Base-by-base conservation (phyloP, 768 basidiomycete species). In the Galerina sulciceps region DNA sequence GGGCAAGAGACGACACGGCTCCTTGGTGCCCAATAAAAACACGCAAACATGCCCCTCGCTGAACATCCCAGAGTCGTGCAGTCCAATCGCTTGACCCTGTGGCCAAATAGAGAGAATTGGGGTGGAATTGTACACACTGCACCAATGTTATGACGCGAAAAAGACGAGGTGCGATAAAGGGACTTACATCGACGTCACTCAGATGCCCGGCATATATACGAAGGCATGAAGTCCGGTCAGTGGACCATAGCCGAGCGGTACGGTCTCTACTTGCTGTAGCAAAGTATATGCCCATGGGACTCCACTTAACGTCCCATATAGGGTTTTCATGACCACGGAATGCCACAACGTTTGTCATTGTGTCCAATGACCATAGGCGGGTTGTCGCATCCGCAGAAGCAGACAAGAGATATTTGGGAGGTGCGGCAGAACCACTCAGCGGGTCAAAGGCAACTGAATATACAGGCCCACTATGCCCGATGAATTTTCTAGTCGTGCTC, bases 231-330 rank as follows among this genome's bases (percentile, higher is more conserved):
- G 87, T 87, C 58, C 94, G 81, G 69, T 99, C 97, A 1, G 96
- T 96, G 17, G 92, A 94, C 97, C 97, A 99, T 50, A 99, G 80
- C 68, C 96, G 82, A 0, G 97, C 97, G 4, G 97, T 97, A 58
- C 93, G 79, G 73, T 99, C 97, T 53, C 97, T 79, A 66, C 95
- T 96, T 15, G 87, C 96, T 15, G 93, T 96, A 6, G 97, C 96
- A 72, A 99, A 99, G 76, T 99, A 98, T n/a, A 96, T 86, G 4
- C 97, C 96, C 81, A 94, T 88, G 10, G 97, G 96, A 67, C 93
- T 96, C 97, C 97, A 99, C 70, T 98, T 90, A 11, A 96, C 95
- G 66, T 99, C 97, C 97, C 97, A 99, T 0, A 99, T 89, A 0
- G 97, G 95, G 72, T 97, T 96, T 69, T 96, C 90, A 66, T 99